Percentiles rank a stretch among this genome's conserved stretches.
These are phyloP conservation scores for Monosporozyma aerobia DNA, from an alignment of 805 yeast species.

Conservation along the genomic window DNA sequence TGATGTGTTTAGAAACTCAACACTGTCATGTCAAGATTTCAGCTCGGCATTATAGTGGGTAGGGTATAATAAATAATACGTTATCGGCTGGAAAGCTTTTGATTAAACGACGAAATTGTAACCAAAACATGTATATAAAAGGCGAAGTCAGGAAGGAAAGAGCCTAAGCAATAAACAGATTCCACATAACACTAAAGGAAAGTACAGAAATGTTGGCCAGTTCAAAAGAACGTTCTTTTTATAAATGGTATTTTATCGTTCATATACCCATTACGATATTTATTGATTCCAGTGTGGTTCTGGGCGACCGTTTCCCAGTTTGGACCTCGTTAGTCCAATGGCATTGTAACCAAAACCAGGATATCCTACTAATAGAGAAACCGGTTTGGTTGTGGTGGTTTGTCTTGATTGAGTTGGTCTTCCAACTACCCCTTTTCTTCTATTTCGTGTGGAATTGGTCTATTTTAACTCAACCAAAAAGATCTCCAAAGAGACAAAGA, in stretches of 20 bases:
- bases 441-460: constrained; percentile 22
- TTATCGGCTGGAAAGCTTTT: background rate
- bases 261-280: constrained; percentile 71
- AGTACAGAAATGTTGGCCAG: background rate
- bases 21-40: background rate
- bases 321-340: constrained; percentile 35
- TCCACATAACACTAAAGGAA: background rate
- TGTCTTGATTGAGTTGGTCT: constrained; percentile 59
- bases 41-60: background rate
- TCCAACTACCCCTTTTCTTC: constrained; percentile 76
- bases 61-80: background rate
- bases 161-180: background rate
- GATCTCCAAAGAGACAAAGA: background rate
- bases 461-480: constrained; percentile 30
- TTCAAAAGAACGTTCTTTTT: constrained; percentile 25
- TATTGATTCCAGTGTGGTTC: constrained; percentile 63
- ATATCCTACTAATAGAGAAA: constrained; percentile 48
- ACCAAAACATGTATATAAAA: background rate
- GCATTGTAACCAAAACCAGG: constrained; percentile 61
- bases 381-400: constrained; percentile 70
- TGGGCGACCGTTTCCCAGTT: constrained; percentile 45
- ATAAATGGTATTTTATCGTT: constrained; percentile 43
- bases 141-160: background rate
- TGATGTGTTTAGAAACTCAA: background rate
- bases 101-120: background rate